phyloP scores from a whole-genome alignment of 345 rosid species.

The Eucalyptus microcorys region DNA sequence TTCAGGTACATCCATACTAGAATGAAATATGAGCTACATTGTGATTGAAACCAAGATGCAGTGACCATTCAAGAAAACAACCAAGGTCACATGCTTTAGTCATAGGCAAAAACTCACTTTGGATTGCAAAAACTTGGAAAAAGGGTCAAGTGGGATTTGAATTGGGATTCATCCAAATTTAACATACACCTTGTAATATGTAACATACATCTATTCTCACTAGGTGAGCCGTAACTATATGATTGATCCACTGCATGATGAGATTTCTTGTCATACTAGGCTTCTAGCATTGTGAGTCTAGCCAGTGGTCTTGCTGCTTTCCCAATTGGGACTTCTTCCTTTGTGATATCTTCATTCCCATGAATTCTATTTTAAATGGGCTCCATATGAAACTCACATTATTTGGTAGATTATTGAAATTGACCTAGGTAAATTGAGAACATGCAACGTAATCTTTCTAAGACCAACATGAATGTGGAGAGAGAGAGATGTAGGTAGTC shows the following conservation, averaged over 20 bases:
- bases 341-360: not conserved
- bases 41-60: not conserved
- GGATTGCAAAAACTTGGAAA: not conserved
- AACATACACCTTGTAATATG: not conserved
- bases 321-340: not conserved
- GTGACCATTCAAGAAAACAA: not conserved
- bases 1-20: not conserved
- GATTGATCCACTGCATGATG: not conserved
- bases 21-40: not conserved
- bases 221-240: not conserved
- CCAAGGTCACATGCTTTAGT: not conserved
- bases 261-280: not conserved
- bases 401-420: not conserved
- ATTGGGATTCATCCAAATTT: not conserved
- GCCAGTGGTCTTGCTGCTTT: not conserved
- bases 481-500: not conserved
- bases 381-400: not conserved
- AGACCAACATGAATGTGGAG: not conserved
- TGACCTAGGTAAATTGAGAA: not conserved
- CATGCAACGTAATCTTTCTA: not conserved
- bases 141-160: not conserved
- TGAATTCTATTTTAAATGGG: not conserved
- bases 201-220: not conserved
- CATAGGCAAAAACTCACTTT: not conserved
- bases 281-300: not conserved